A percentile compares a stretch with the other conserved stretches of the same genome.
Evolutionary conservation across 1,284 basidiomycete species (phyloP).

Genomic region (Melampsora occidentalis): DNA sequence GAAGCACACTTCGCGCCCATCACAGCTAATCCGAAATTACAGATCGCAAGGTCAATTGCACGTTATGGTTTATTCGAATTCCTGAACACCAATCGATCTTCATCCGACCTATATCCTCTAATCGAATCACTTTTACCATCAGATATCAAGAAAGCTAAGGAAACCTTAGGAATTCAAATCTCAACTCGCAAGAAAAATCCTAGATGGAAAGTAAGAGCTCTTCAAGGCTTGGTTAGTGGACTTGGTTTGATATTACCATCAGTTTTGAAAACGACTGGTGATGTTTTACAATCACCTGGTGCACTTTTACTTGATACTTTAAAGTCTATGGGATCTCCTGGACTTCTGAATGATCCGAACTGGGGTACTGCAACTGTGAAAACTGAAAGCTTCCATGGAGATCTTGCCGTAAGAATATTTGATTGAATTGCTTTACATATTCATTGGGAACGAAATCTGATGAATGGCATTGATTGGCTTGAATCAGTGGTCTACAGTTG

Average conservation of each 20-base stretch:
- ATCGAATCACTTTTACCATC: conserved; percentile 23
- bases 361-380: conserved; percentile 42
- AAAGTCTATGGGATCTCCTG: neutral
- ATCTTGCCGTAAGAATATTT: conserved; percentile 22
- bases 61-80: conserved; percentile 34
- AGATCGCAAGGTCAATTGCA: conserved; percentile 28
- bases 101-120: conserved; percentile 28
- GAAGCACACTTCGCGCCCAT: neutral
- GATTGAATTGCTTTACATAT: neutral
- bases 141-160: neutral
- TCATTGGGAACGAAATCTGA: neutral
- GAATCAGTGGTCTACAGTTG: conserved; percentile 33
- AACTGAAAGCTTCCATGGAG: conserved; percentile 28
- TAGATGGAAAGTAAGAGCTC: neutral
- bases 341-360: conserved; percentile 1
- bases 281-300: neutral
- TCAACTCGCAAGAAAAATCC: conserved; percentile 1
- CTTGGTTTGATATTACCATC: conserved; percentile 17
- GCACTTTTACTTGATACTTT: neutral
- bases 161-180: neutral
- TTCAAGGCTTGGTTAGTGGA: conserved; percentile 10
- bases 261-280: neutral
- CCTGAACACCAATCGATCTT: conserved; percentile 21
- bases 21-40: neutral
- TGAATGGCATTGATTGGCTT: neutral